Conservation (phyloP, 2,329 filamentous ascomycete genomes). For the Ceratocystis variospora region DNA sequence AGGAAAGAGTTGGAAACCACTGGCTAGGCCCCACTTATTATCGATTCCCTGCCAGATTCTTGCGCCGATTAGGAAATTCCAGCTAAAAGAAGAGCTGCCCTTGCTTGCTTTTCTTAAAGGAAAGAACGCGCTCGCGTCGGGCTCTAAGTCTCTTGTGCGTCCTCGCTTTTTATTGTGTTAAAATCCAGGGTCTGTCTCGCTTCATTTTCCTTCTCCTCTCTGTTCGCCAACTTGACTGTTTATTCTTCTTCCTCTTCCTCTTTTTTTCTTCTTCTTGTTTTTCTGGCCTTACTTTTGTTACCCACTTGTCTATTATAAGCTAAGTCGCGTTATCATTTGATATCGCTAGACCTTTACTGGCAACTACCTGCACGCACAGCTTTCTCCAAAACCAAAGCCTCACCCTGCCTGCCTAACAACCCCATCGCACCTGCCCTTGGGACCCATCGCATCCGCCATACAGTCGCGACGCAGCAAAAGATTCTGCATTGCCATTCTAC, state of each 20-base stretch:
- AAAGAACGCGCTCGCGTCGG: constrained; percentile 16
- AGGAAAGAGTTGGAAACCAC: background rate
- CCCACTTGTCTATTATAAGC: background rate
- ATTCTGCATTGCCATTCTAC: background rate
- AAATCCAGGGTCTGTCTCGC: background rate
- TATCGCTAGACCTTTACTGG: background rate
- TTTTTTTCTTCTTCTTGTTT: background rate
- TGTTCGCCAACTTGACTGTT: background rate
- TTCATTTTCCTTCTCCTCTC: background rate
- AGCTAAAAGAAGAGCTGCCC: background rate
- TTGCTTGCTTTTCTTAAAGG: background rate
- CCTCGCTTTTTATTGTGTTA: background rate
- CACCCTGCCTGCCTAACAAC: background rate
- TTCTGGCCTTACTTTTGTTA: background rate
- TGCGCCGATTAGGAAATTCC: constrained; percentile 14
- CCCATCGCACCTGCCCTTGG: background rate
- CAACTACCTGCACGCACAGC: background rate
- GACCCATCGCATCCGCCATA: background rate
- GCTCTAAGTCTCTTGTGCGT: background rate
- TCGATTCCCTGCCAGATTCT: constrained; percentile 11
- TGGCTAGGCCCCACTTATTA: constrained; percentile 11
- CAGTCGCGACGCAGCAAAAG: background rate
- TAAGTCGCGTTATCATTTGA: background rate
- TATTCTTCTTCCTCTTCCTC: background rate
- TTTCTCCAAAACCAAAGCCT: background rate